A percentile compares a stretch with the other conserved stretches of the same genome.
phyloP scores from a whole-genome alignment of 139 green algal species.

The Tetraselmis chui region DNA sequence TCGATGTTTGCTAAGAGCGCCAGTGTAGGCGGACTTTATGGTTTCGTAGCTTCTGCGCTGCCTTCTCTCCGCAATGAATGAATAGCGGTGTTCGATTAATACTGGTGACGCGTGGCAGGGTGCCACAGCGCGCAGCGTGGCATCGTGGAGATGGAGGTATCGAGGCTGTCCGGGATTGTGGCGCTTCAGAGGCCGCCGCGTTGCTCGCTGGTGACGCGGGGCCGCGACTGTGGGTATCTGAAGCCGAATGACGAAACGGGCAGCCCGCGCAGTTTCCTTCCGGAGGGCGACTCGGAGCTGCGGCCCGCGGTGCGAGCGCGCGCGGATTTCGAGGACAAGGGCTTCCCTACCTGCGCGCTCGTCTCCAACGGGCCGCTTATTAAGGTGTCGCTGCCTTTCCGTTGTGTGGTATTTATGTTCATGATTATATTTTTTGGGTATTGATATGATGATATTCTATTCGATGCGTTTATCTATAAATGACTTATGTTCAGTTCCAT shows the following conservation, averaged over 20 bases:
- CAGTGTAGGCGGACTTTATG: too few species aligned
- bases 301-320: not conserved
- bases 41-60: too few species aligned
- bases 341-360: constrained; percentile 7
- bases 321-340: not conserved
- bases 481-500: too few species aligned
- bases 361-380: constrained; percentile 6
- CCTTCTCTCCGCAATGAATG: too few species aligned
- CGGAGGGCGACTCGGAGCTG: not conserved
- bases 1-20: too few species aligned
- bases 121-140: not conserved
- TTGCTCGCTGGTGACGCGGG: not conserved
- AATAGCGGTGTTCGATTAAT: too few species aligned
- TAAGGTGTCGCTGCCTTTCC: constrained; percentile 1
- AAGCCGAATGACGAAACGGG: not conserved
- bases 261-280: not conserved
- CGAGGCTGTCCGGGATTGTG: not conserved
- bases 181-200: not conserved
- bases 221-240: not conserved
- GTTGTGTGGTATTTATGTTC: constrained; percentile 3
- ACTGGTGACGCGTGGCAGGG: too few species aligned
- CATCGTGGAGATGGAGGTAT: not conserved
- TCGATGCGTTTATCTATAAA: too few species aligned
- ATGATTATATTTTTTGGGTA: too few species aligned
- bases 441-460: too few species aligned